Conservation (phyloP, 768 basidiomycete genomes). For the Tulasnella sp. region DNA sequence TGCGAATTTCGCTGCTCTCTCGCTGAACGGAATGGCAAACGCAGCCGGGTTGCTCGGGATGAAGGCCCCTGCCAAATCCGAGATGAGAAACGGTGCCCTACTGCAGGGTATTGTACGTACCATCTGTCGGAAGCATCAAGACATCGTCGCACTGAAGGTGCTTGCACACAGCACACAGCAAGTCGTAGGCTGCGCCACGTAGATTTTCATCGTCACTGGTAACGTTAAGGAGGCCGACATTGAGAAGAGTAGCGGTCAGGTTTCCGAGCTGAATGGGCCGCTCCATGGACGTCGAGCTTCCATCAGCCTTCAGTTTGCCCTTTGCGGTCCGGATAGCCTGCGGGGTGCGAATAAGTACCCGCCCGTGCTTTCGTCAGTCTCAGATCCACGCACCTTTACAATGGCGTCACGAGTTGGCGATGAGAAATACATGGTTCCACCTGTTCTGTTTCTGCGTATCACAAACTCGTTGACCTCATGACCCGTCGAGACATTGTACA, state of each 20-base stretch:
- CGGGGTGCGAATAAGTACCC: not conserved
- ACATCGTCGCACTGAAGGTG: slow-evolving; percentile 67
- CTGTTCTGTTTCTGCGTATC: slow-evolving; percentile 58
- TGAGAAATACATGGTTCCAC: slow-evolving; percentile 62
- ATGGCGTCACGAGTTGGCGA: slow-evolving; percentile 56
- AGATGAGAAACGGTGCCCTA: not conserved
- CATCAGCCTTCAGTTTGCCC: slow-evolving; percentile 41
- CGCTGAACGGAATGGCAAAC: slow-evolving; percentile 56
- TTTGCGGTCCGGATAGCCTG: slow-evolving; percentile 70
- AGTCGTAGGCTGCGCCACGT: slow-evolving; percentile 65
- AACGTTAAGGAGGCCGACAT: slow-evolving; percentile 70
- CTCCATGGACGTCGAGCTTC: slow-evolving; percentile 40
- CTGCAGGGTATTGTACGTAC: slow-evolving; percentile 29
- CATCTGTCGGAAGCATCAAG: slow-evolving; percentile 56
- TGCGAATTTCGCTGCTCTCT: slow-evolving; percentile 54
- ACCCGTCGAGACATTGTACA: slow-evolving; percentile 68
- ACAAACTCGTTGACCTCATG: slow-evolving; percentile 66
- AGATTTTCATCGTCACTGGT: slow-evolving; percentile 62
- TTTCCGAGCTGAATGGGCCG: slow-evolving; percentile 70
- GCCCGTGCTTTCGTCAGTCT: not conserved
- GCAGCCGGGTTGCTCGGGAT: slow-evolving; percentile 53
- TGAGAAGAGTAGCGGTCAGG: slow-evolving; percentile 74
- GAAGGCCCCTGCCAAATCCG: slow-evolving; percentile 42
- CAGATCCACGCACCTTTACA: slow-evolving; percentile 45
- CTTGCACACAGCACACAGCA: slow-evolving; percentile 62